These are phyloP conservation scores for Torrubiella hemipterigena DNA, from an alignment of 2,329 filamentous ascomycete genomes.

Conservation along the genomic window DNA sequence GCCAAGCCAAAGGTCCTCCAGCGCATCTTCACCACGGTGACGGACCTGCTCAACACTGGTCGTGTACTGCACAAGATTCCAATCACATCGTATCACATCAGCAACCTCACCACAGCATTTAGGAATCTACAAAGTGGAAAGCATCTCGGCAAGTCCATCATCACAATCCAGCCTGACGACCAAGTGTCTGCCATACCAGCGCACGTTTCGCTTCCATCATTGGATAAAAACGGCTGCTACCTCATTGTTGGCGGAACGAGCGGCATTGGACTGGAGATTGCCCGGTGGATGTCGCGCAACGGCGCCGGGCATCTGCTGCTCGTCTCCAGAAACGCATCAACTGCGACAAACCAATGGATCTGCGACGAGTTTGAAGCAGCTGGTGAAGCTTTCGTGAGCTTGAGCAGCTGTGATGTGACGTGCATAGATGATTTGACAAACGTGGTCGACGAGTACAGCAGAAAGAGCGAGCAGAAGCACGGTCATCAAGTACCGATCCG, in stretches of 20 bases:
- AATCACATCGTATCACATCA: background rate
- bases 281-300: slow-evolving; percentile 1
- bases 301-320: slow-evolving; percentile 15
- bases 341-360: slow-evolving; percentile 11
- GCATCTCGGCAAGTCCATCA: background rate
- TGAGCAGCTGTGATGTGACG: background rate
- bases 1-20: slow-evolving; percentile 19
- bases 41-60: too few relatives aligned
- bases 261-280: slow-evolving; percentile 7
- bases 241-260: slow-evolving; percentile 7
- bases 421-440: slow-evolving; percentile 12
- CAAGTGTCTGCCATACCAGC: slow-evolving; percentile 7
- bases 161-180: slow-evolving; percentile 7
- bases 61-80: too few relatives aligned
- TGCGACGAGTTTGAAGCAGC: slow-evolving; percentile 12
- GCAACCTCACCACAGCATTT: background rate
- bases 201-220: slow-evolving; percentile 2
- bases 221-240: slow-evolving; percentile 3
- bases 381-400: background rate
- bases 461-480: too few relatives aligned
- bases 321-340: slow-evolving; percentile 16
- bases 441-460: slow-evolving; percentile 21
- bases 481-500: too few relatives aligned
- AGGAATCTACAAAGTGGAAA: background rate
- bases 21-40: slow-evolving; percentile 1